Percentiles rank a stretch among this genome's conserved stretches.
These are phyloP conservation scores for Boletus pseudo-olivaceus DNA, from an alignment of 768 basidiomycete genomes.

Conservation along the genomic window DNA sequence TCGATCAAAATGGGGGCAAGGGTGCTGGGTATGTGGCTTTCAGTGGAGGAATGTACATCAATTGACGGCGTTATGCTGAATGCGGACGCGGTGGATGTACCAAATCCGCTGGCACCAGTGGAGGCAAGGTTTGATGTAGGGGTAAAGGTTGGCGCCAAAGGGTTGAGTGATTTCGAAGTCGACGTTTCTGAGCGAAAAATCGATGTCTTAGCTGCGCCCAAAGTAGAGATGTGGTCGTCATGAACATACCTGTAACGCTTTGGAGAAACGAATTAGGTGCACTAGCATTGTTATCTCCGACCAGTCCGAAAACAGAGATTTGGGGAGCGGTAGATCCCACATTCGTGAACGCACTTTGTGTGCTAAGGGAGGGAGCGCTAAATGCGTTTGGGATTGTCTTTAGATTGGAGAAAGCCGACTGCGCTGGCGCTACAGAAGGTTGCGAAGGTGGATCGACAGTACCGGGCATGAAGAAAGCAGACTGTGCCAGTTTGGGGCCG, in stretches of 20 bases:
- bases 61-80: not conserved
- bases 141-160: constrained; percentile 17
- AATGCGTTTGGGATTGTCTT: constrained; percentile 35
- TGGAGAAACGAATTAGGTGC: not conserved
- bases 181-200: constrained; percentile 4
- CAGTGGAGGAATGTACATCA: not conserved
- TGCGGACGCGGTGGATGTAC: not conserved
- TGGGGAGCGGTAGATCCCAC: not conserved
- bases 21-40: not conserved
- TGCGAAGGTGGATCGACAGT: constrained; percentile 13
- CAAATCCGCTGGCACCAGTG: not conserved
- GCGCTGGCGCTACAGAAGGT: constrained; percentile 7
- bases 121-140: constrained; percentile 1
- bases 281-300: not conserved
- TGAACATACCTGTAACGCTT: constrained; percentile 14
- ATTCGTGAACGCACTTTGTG: constrained; percentile 4
- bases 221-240: not conserved
- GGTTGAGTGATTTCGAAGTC: constrained; percentile 14
- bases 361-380: constrained; percentile 23
- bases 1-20: not conserved
- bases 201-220: not conserved
- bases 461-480: constrained; percentile 15
- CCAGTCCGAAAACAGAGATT: constrained; percentile 7
- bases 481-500: constrained; percentile 25
- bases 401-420: constrained; percentile 36